Percentiles rank a stretch among this genome's conserved stretches.
Evolutionary conservation across 2,329 filamentous ascomycete genomes (phyloP).

Genomic region (Phyllosticta paracitricarpa): DNA sequence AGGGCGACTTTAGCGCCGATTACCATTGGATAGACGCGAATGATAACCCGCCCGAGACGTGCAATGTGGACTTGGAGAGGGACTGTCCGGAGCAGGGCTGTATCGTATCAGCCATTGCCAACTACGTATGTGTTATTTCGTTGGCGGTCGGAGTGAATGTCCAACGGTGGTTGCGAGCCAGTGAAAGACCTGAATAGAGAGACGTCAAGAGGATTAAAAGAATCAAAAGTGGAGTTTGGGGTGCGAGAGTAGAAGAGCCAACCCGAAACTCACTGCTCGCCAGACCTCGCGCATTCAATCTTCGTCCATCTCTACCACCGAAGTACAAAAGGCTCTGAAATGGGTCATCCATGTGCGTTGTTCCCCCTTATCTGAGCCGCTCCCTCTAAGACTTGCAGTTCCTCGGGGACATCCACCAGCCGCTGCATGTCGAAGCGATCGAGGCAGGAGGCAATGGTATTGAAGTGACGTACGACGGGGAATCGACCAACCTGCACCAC

Average conservation of each 20-base stretch:
- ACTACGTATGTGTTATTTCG: slow-evolving; percentile 29
- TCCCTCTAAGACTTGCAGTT: slow-evolving; percentile 21
- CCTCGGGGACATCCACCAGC: slow-evolving; percentile 66
- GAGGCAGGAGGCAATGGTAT: slow-evolving; percentile 36
- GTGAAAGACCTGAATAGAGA: neutral
- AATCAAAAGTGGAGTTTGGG: neutral
- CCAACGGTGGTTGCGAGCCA: neutral
- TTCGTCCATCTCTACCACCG: slow-evolving; percentile 18
- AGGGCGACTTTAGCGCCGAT: slow-evolving; percentile 36
- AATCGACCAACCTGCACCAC: slow-evolving; percentile 32
- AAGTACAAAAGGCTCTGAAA: slow-evolving; percentile 36
- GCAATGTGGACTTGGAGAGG: slow-evolving; percentile 40
- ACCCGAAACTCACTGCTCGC: neutral
- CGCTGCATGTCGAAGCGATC: slow-evolving; percentile 47
- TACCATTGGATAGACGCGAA: slow-evolving; percentile 45
- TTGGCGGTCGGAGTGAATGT: neutral
- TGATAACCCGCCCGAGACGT: slow-evolving; percentile 37
- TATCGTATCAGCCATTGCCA: slow-evolving; percentile 44
- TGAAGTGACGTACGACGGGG: slow-evolving; percentile 33
- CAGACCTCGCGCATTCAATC: slow-evolving; percentile 30
- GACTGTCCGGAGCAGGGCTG: slow-evolving; percentile 44
- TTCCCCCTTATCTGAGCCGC: neutral
- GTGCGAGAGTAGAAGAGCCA: neutral
- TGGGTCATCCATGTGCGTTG: slow-evolving; percentile 34
- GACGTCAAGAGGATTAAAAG: neutral